Conservation (phyloP, 169 alveolate species). For the Amoebophrya sp. region DNA sequence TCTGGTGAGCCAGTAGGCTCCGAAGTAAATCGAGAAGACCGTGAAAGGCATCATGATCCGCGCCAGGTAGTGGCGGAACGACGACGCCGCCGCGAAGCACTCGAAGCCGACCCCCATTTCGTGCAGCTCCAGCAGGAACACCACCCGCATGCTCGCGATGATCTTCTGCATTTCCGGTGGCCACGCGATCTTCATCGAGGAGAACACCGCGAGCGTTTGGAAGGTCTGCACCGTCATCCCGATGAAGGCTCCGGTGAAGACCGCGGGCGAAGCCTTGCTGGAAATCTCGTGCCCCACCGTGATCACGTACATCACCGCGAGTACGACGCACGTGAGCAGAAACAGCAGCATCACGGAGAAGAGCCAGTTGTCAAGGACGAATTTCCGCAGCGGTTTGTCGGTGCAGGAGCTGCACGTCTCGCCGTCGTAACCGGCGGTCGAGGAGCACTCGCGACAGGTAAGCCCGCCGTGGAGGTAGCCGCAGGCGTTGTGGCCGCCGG, state of each 20-base stretch:
- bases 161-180: not conserved
- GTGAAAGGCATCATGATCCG: not conserved
- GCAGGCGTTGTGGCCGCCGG: not conserved
- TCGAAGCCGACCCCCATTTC: not conserved
- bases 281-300: not conserved
- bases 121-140: not conserved
- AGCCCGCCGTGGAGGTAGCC: not conserved
- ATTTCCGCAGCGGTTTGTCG: not conserved
- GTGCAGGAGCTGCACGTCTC: not conserved
- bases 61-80: not conserved
- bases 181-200: not conserved
- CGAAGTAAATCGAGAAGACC: not conserved
- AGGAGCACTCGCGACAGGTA: not conserved
- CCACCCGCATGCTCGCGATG: not conserved
- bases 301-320: not conserved
- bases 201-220: not conserved
- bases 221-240: constrained; percentile 3
- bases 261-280: not conserved
- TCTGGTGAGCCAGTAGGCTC: not conserved
- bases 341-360: not conserved
- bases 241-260: not conserved
- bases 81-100: not conserved
- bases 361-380: not conserved
- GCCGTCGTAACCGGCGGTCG: not conserved
- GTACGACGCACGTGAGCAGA: not conserved